Evolutionary conservation across 805 yeast species (phyloP), one percentile per base, ranked within the genome.

Genomic region (Schizosaccharomyces cryophilus): DNA sequence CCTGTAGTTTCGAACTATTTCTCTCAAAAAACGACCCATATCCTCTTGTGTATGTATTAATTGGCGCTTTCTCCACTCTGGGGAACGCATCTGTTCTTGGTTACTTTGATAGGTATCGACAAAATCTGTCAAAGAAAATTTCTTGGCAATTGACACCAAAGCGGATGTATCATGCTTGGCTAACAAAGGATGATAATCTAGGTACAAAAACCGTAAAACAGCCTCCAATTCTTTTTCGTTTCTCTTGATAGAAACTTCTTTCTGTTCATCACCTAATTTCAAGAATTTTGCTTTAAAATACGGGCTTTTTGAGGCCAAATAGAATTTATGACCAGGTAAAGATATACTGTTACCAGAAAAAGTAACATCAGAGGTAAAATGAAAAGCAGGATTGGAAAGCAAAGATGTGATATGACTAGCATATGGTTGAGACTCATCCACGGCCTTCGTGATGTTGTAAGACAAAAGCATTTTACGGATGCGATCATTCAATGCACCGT

Each of bases 401-500:
- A 82, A 69, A 2, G 80, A 74, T 2, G 88, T 74, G 24, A 85
- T 70, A 69, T 83, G 87, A 1, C 82, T 75, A 1, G 86, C 85
- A 73, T 84, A 85, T 1, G 93, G 90, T 67, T 83, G 85, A 15
- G 75, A 73, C 15, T 75, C 69, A 68, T 85, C 88, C 17, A 82
- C 82, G 0, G 82, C 79, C 66, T 82, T 85, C 5, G 85, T 78
- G 55, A 84, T 77, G 67, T 84, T 88, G 67, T 63, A 81, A 51
- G 78, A 74, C 21, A 82, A 67, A 60, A 85, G 70, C 24, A 83
- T 68, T 51, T 77, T 76, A 58, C 88, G 70, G 31, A 85, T 85
- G 3, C 73, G 69, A 67, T 84, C 87, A 19, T 77, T 85, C 62
- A 85, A 70, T 0, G 94, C 93, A 1, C 89, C 93, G 66, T 85